Percentiles rank a stretch among this genome's conserved stretches.
phyloP scores from a whole-genome alignment of 257 asterid genomes.

The Capsicum rhomboideum region DNA sequence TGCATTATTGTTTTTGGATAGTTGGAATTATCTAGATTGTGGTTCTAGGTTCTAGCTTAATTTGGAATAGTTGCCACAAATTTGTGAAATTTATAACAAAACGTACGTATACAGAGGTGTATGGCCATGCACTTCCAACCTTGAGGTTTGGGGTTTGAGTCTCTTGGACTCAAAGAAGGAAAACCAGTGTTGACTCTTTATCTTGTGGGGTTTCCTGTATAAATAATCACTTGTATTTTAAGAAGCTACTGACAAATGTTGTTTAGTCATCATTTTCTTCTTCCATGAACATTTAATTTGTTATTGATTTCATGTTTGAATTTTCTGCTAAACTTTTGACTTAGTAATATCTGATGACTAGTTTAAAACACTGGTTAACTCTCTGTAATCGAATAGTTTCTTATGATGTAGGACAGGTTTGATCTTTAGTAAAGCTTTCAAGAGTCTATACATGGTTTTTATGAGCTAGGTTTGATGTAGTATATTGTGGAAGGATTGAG shows the following conservation, averaged over 20 bases:
- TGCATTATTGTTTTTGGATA: background rate
- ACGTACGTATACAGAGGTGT: background rate
- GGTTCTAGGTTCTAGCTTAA: background rate
- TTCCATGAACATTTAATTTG: background rate
- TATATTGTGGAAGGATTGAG: background rate
- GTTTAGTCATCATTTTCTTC: background rate
- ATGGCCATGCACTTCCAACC: background rate
- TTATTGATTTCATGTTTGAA: background rate
- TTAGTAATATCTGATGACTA: background rate
- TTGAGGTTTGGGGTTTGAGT: background rate
- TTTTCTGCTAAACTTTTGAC: background rate
- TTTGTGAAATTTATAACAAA: background rate
- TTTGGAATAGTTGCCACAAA: background rate
- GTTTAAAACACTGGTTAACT: background rate
- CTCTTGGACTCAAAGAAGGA: background rate
- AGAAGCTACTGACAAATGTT: background rate
- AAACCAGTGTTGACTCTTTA: background rate
- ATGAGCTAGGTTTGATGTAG: background rate
- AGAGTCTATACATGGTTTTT: background rate
- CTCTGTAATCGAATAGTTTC: background rate
- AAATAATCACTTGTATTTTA: background rate
- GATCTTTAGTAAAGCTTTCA: background rate
- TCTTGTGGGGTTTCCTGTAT: background rate
- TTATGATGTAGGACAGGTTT: background rate
- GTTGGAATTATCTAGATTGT: background rate